Conservation (phyloP, 495 filamentous ascomycete genomes). For the Copromyces sp. region DNA sequence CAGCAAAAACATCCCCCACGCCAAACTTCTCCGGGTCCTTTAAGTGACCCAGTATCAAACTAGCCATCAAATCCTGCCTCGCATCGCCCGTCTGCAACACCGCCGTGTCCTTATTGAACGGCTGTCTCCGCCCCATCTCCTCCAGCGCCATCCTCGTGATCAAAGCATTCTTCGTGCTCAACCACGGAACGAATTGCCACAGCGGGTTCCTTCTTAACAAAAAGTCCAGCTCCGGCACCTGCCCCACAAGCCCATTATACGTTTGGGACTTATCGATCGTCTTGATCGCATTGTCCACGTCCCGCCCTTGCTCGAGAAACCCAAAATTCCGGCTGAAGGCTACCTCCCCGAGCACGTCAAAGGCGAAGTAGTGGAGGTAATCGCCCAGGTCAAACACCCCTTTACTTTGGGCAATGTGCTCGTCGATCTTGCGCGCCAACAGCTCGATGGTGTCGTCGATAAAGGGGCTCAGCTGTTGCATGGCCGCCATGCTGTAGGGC, state of each 20-base stretch:
- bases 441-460: slow-evolving; percentile 39
- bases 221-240: slow-evolving; percentile 39
- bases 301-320: slow-evolving; percentile 47
- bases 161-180: slow-evolving; percentile 37
- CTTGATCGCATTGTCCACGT: slow-evolving; percentile 46
- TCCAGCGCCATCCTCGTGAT: slow-evolving; percentile 42
- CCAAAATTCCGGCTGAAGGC: slow-evolving; percentile 56
- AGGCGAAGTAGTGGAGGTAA: slow-evolving; percentile 46
- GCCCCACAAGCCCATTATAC: slow-evolving; percentile 45
- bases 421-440: slow-evolving; percentile 31
- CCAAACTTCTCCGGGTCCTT: slow-evolving; percentile 37
- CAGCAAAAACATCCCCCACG: slow-evolving; percentile 44
- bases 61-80: slow-evolving; percentile 39
- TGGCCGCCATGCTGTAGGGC: slow-evolving; percentile 44
- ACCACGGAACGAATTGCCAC: slow-evolving; percentile 36
- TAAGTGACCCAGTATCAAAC: slow-evolving; percentile 35
- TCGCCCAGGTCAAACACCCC: slow-evolving; percentile 36
- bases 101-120: slow-evolving; percentile 34
- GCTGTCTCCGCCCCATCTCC: slow-evolving; percentile 35
- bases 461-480: slow-evolving; percentile 38
- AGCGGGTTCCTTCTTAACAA: slow-evolving; percentile 38
- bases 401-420: slow-evolving; percentile 7
- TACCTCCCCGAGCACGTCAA: slow-evolving; percentile 51
- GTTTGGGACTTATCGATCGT: slow-evolving; percentile 43
- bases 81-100: slow-evolving; percentile 24